A percentile compares a stretch with the other conserved stretches of the same genome.
phyloP scores from a whole-genome alignment of 441 rosid genomes.

The Breynia disticha region DNA sequence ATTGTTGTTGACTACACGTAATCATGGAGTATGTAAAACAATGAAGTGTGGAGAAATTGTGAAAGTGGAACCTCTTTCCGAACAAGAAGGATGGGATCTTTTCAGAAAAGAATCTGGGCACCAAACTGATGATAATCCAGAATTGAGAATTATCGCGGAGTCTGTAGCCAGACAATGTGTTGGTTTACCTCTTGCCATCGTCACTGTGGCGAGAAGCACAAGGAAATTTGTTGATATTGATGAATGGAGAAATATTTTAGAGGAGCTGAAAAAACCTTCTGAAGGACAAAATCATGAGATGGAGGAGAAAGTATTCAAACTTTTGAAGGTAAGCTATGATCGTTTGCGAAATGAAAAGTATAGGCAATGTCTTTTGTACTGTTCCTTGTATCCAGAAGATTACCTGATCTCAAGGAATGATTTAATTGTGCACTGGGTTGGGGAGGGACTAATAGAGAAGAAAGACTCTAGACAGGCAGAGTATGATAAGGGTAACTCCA shows the following conservation, averaged over 20 bases:
- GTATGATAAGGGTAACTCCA: no score
- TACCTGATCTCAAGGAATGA: neutral
- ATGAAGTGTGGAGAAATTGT: constrained; percentile 3
- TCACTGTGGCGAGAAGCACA: neutral
- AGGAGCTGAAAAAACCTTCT: constrained; percentile 2
- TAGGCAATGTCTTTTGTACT: neutral
- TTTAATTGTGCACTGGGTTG: neutral
- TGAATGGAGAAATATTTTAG: no score
- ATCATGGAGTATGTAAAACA: neutral
- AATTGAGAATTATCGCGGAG: neutral
- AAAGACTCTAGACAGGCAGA: neutral
- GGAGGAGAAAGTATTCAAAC: neutral
- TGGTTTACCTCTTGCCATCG: no score
- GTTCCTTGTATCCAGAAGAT: neutral
- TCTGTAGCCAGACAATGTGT: constrained; percentile 1
- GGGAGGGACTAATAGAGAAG: neutral
- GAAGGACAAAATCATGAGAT: neutral
- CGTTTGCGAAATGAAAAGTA: neutral
- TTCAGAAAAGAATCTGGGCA: neutral
- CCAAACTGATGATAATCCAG: neutral
- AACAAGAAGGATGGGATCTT: neutral
- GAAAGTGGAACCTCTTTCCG: constrained; percentile 5
- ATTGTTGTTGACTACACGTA: constrained; percentile 1
- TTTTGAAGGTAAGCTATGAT: no score
- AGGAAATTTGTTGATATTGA: neutral